A percentile compares a stretch with the other conserved stretches of the same genome.
These are phyloP conservation scores for Coemansia sp. DNA, from an alignment of 192 early-diverging fungal species.

Conservation along the genomic window DNA sequence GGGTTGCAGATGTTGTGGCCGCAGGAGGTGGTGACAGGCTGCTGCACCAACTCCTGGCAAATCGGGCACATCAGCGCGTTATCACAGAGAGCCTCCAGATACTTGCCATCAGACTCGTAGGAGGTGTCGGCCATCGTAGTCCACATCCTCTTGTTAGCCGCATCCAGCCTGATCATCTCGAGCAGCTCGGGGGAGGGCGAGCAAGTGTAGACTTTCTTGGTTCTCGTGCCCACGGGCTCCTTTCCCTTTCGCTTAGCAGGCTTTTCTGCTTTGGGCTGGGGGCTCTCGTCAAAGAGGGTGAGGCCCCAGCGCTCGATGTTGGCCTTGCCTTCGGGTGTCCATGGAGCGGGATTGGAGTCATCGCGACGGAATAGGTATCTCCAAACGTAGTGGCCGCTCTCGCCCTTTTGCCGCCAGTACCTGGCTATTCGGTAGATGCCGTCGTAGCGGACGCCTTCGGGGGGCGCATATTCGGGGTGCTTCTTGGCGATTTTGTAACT, in stretches of 20 bases:
- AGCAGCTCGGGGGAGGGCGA: conserved; percentile 12
- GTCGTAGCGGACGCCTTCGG: conserved; percentile 62
- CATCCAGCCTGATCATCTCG: conserved; percentile 43
- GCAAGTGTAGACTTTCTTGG: conserved; percentile 6
- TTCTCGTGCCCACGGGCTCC: not conserved
- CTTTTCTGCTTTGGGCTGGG: not conserved
- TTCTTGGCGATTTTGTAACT: conserved; percentile 51
- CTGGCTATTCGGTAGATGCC: conserved; percentile 65
- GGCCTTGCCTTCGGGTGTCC: conserved; percentile 57
- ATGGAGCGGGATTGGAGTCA: conserved; percentile 63
- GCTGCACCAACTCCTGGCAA: conserved; percentile 46
- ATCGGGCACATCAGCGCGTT: conserved; percentile 37
- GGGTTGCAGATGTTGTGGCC: conserved; percentile 44
- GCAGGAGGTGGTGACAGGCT: conserved; percentile 39
- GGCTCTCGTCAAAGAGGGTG: conserved; percentile 26
- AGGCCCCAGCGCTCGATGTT: conserved; percentile 51
- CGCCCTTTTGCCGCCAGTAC: conserved; percentile 60
- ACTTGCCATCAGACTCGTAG: conserved; percentile 19
- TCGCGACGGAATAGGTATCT: conserved; percentile 63
- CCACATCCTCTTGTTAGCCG: conserved; percentile 40
- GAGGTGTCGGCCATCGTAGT: conserved; percentile 10
- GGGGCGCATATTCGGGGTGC: conserved; percentile 55
- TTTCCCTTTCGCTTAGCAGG: not conserved
- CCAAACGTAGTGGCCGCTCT: conserved; percentile 58
- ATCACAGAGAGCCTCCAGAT: conserved; percentile 32